phyloP scores from a whole-genome alignment of 2,329 filamentous ascomycete species.

The Penicillium brasilianum region DNA sequence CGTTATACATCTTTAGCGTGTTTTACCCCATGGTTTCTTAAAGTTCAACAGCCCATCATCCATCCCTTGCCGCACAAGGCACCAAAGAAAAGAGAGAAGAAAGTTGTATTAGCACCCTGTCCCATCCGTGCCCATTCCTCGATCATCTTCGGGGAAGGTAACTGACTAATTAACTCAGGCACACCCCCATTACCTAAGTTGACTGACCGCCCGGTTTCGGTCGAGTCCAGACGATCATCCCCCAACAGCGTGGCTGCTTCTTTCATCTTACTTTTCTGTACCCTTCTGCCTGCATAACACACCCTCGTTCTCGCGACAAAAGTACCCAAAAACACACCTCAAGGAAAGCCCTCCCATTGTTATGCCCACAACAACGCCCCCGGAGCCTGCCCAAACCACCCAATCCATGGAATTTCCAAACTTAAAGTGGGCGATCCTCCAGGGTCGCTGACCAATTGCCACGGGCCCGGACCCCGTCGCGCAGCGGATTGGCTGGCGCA shows the following conservation, averaged over 20 bases:
- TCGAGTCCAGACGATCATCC: neutral
- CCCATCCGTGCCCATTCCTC: slow-evolving; percentile 6
- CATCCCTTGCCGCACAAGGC: neutral
- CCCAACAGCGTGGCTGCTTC: neutral
- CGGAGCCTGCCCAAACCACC: slow-evolving; percentile 5
- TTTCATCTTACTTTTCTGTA: neutral
- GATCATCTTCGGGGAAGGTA: neutral
- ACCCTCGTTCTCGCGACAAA: neutral
- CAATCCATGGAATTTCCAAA: slow-evolving; percentile 28
- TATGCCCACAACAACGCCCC: neutral
- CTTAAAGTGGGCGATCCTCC: slow-evolving; percentile 31
- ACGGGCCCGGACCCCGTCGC: slow-evolving; percentile 9
- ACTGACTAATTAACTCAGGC: too few relatives aligned
- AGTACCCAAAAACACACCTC: neutral
- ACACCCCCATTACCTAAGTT: too few relatives aligned
- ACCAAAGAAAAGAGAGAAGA: neutral
- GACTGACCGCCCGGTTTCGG: neutral
- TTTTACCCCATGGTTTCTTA: neutral
- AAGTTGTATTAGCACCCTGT: too few relatives aligned
- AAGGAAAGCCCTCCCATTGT: neutral
- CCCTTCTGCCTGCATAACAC: too few relatives aligned
- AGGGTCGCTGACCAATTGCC: slow-evolving; percentile 27
- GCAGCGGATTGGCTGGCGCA: slow-evolving; percentile 26
- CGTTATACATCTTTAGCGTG: neutral
- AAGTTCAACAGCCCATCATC: neutral